Evolutionary conservation across 352 stramenopile species (phyloP).

Genomic region (Pythium vanterpoolii): DNA sequence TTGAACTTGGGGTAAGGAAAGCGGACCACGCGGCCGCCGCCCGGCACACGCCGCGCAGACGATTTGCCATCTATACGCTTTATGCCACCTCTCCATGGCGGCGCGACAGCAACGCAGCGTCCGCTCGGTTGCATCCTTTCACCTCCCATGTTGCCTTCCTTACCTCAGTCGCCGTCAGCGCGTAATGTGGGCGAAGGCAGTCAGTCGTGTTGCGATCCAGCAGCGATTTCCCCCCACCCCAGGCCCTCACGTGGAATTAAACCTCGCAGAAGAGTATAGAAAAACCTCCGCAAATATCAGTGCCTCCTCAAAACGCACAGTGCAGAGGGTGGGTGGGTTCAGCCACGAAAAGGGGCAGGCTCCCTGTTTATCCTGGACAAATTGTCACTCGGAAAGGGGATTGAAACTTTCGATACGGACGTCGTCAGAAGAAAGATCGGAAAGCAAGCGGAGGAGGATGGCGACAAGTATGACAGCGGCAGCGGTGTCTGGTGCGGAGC

Average conservation of each 20-base stretch:
- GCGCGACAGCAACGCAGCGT: neutral
- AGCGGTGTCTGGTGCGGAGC: slow-evolving; percentile 7
- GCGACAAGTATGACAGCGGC: slow-evolving; percentile 8
- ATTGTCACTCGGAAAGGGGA: neutral
- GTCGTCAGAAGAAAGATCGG: neutral
- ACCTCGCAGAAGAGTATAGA: slow-evolving; percentile 15
- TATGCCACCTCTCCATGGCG: neutral
- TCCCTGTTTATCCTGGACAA: neutral
- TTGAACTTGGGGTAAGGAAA: slow-evolving; percentile 6
- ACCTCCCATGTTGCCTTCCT: slow-evolving; percentile 18
- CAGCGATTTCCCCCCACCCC: slow-evolving; percentile 23
- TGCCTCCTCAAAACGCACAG: slow-evolving; percentile 16
- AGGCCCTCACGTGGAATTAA: slow-evolving; percentile 25
- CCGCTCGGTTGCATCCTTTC: neutral
- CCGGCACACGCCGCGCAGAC: neutral
- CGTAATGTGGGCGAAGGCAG: slow-evolving; percentile 17
- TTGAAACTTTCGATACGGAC: slow-evolving; percentile 10
- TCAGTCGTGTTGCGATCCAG: slow-evolving; percentile 20
- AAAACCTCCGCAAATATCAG: slow-evolving; percentile 28
- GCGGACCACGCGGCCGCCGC: neutral
- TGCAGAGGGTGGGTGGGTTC: slow-evolving; percentile 6
- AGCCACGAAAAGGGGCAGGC: neutral
- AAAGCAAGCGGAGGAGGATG: neutral
- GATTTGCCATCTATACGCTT: neutral
- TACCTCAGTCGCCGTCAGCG: slow-evolving; percentile 6